Evolutionary conservation across 805 yeast genomes (phyloP).

Genomic region (Geotrichum ghanense): DNA sequence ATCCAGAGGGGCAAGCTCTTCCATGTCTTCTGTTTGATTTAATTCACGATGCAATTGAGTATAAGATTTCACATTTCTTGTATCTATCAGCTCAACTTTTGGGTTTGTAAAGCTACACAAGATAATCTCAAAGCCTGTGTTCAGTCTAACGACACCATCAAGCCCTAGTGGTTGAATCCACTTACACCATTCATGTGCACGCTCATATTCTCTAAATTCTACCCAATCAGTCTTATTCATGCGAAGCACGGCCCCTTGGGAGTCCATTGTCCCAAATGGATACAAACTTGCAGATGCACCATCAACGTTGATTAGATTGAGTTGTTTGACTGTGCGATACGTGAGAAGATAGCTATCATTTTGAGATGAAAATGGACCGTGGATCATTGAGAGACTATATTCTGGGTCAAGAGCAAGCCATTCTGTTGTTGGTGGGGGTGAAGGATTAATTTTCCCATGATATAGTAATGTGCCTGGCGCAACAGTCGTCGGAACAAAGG

Average conservation of each 20-base stretch:
- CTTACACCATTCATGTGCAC: slow-evolving; percentile 40
- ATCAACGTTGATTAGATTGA: slow-evolving; percentile 43
- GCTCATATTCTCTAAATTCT: slow-evolving; percentile 31
- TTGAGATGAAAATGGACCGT: background rate
- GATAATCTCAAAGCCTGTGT: slow-evolving; percentile 51
- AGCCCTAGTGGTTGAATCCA: slow-evolving; percentile 44
- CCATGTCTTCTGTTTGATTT: slow-evolving; percentile 16
- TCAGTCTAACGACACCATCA: slow-evolving; percentile 49
- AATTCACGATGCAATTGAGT: slow-evolving; percentile 9
- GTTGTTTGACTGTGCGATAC: slow-evolving; percentile 35
- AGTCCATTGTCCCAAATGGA: slow-evolving; percentile 49
- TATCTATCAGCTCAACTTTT: slow-evolving; percentile 32
- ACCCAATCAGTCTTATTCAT: slow-evolving; percentile 22
- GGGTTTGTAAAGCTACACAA: slow-evolving; percentile 43
- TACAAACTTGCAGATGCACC: slow-evolving; percentile 62
- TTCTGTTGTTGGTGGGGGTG: slow-evolving; percentile 37
- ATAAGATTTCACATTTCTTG: background rate
- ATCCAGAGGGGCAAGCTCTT: slow-evolving; percentile 13
- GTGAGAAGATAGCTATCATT: slow-evolving; percentile 29
- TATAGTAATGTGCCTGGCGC: slow-evolving; percentile 49
- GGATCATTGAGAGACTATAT: slow-evolving; percentile 32
- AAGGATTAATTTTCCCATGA: slow-evolving; percentile 36
- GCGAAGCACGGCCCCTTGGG: slow-evolving; percentile 33
- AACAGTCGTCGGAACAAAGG: slow-evolving; percentile 47
- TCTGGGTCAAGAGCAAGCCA: slow-evolving; percentile 60